Evolutionary conservation across 176 grass and related monocot species (phyloP).

Genomic region (Triticum dicoccoides): DNA sequence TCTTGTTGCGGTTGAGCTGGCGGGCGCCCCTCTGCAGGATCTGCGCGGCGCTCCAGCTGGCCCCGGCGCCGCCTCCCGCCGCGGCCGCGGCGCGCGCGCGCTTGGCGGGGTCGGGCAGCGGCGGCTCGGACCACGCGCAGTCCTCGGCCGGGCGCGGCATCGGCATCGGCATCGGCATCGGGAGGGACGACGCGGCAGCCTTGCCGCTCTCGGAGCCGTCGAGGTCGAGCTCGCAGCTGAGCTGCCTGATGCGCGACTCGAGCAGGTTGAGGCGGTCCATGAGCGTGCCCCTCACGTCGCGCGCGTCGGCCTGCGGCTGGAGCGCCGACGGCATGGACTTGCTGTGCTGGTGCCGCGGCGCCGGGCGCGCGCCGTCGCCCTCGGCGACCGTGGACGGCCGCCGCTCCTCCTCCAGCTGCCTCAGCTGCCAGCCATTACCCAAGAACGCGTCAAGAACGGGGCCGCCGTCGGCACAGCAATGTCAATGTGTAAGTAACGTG

Average conservation of each 20-base stretch:
- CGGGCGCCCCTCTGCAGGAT: conserved; percentile 30
- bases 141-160: conserved; percentile 18
- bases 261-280: conserved; percentile 62
- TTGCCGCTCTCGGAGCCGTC: background rate
- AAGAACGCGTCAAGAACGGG: background rate
- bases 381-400: background rate
- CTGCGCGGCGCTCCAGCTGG: conserved; percentile 31
- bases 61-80: background rate
- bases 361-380: background rate
- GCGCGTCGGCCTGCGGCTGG: background rate
- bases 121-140: conserved; percentile 6
- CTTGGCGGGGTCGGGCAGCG: background rate
- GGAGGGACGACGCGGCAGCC: background rate
- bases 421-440: background rate
- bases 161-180: background rate
- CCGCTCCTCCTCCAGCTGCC: conserved; percentile 41
- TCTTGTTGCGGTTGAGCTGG: conserved; percentile 34
- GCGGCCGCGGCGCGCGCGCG: background rate
- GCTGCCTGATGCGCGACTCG: conserved; percentile 51
- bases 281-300: conserved; percentile 26
- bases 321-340: conserved; percentile 45
- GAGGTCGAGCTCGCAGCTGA: conserved; percentile 47
- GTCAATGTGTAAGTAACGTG: no score
- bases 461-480: no score
- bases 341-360: conserved; percentile 48